Base-by-base conservation (phyloP, 75 land plant genomes). In the Larix kaempferi region DNA sequence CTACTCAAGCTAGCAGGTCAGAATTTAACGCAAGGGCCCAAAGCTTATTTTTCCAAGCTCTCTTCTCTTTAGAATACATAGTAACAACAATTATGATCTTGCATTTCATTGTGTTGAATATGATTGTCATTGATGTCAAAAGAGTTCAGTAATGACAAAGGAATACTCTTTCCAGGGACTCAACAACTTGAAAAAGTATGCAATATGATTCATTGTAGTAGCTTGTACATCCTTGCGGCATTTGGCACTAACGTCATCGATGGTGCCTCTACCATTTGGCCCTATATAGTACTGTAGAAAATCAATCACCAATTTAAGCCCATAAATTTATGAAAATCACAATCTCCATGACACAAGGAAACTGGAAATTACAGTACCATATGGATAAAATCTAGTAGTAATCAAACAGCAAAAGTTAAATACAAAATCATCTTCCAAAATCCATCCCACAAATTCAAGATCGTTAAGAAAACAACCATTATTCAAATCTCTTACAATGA, bases 181-280 rank as follows among this genome's bases (percentile, higher is more conserved):
- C 98, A 44, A 98, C 96, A 21, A 96, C 96, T 79, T 91, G 84
- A 81, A 87, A 98, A 72, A 91, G 95, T 69, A 86, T 93, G 82
- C 92, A 87, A 84, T 95, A 96, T 44, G 98, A 84, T 74, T 98
- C 99, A 78, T 95, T 92, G 78, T 84, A 95, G 78, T 91, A 98
- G 85, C 99, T 98, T 78, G 99, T 96, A 76, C 98, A 98, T 80
- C 98, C 98, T 41, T 95, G 96, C 22, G 93, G 78, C 62, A 72
- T 78, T 88, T 95, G 25, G 74, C 79, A 78, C 99, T 98, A 67
- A 98, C 91, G 80, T 98, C 99, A 83, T 98, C 98, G 49, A 98
- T 94, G 41, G 96, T 91, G 15, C 98, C 98, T 82, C 91, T 84
- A 35, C 98, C 95, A 89, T 95, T 93, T 33, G 93, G 90, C 39